Evolutionary conservation across 345 rosid species (phyloP).

Genomic region (Dimocarpus longan): DNA sequence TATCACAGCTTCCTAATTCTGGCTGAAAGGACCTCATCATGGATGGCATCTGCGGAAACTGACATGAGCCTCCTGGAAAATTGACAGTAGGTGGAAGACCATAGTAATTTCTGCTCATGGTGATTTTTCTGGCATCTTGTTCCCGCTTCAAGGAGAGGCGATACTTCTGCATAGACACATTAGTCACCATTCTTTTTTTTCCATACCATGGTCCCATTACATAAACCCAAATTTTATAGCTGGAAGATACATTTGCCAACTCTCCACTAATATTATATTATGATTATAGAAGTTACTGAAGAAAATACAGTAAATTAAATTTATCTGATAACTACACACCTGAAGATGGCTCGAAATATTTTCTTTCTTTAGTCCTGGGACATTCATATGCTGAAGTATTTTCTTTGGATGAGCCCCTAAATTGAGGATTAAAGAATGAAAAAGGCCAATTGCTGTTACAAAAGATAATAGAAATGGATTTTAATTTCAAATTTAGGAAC

Average conservation of each 20-base stretch:
- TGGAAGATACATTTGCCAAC: background rate
- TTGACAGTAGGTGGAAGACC: slow-evolving; percentile 14
- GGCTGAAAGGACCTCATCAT: slow-evolving; percentile 5
- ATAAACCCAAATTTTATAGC: background rate
- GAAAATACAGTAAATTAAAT: background rate
- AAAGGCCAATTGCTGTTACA: background rate
- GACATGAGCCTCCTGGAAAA: slow-evolving; percentile 15
- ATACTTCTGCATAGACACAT: slow-evolving; percentile 39
- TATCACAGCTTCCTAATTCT: slow-evolving; percentile 7
- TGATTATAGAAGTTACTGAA: background rate
- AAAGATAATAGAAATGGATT: background rate
- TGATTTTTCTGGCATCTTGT: slow-evolving; percentile 24
- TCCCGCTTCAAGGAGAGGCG: slow-evolving; percentile 35
- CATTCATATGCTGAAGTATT: slow-evolving; percentile 50
- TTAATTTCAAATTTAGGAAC: background rate
- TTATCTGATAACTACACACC: slow-evolving; percentile 32
- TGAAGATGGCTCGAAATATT: slow-evolving; percentile 54
- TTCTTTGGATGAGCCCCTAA: slow-evolving; percentile 49
- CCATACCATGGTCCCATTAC: background rate
- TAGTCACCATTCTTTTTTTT: background rate
- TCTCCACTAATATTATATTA: background rate
- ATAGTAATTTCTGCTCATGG: slow-evolving; percentile 3
- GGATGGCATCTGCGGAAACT: slow-evolving; percentile 5
- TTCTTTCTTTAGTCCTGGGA: slow-evolving; percentile 41
- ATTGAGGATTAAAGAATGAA: background rate